Base-by-base conservation (phyloP, 306 rosid genomes). In the Erythrophleum fordii region DNA sequence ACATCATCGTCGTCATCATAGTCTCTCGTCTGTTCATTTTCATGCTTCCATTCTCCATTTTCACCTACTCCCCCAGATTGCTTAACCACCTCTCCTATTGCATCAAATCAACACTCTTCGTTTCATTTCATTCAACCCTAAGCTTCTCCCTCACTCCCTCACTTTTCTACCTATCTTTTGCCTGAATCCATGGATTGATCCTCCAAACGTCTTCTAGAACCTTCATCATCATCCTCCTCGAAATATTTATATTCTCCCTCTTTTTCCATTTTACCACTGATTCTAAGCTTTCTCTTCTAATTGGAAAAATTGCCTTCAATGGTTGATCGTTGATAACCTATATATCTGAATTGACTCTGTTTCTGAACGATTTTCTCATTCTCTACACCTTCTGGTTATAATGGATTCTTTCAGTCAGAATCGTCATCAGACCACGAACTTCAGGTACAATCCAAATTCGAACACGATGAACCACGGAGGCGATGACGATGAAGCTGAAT, bases 391-490 rank as follows among this genome's bases (percentile, higher is more conserved):
- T 83, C 25, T 73, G 37, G 31, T 75, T 81, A 64, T 66, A 72
- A 92, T 92, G 98, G 93, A 92, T 68, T 83, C 94, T n/a, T 94
- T 89, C 85, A 83, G 73, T 80, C 90, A 81, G 56, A 76, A 69
- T 80, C 77, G 73, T 80, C 81, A 71, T 74, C 90, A 82, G 53
- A 70, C 76, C 31, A 72, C 87, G 18, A 82, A 83, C 35, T 95
- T 92, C 83, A 85, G 90, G 55, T 95, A 88, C 84, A 88, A 87
- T 48, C 88, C 92, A 23, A 85, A 78, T 70, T 70, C 91, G 11
- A 76, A 48, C 77, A 45, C 82, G n/a, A 67, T 72, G 56, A 83
- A 46, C 45, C 83, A 75, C 75, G 81, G 13, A 0, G 83, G 53
- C 35, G 52, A 81, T 44, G 85, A 25, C 9, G 95, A 85, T 8